Conservation (phyloP, 768 basidiomycete genomes). For the Obba rivulosa region DNA sequence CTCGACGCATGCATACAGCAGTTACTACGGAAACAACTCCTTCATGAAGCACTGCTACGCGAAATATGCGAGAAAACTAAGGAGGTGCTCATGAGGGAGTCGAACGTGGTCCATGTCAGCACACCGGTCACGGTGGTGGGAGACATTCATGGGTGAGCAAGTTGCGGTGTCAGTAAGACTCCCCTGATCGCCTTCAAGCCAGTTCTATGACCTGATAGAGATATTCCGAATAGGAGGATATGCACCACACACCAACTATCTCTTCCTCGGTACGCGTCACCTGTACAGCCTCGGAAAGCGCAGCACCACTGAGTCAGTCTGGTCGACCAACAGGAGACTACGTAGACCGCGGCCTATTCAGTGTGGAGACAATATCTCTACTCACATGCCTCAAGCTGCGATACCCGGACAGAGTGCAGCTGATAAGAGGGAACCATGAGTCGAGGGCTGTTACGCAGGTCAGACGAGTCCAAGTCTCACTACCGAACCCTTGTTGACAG, state of each 20-base stretch:
- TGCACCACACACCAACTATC: constrained; percentile 94
- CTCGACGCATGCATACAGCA: constrained; percentile 95
- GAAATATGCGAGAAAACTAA: constrained; percentile 99
- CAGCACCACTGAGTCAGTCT: not conserved
- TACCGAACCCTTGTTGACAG: constrained; percentile 22
- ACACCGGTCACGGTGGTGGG: constrained; percentile 98
- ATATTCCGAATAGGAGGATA: constrained; percentile 98
- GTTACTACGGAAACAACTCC: constrained; percentile 83
- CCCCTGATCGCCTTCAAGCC: constrained; percentile 55
- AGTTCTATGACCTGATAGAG: constrained; percentile 99
- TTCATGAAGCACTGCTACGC: constrained; percentile 89
- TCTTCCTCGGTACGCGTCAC: constrained; percentile 79
- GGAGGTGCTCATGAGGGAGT: constrained; percentile 98
- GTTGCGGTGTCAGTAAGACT: constrained; percentile 6
- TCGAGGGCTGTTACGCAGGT: constrained; percentile 97
- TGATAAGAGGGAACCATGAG: constrained; percentile 98
- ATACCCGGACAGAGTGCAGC: constrained; percentile 93
- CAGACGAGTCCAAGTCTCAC: constrained; percentile 25
- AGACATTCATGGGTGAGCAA: constrained; percentile 93
- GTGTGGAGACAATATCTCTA: constrained; percentile 97
- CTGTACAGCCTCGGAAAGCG: not conserved
- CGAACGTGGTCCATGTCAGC: constrained; percentile 95
- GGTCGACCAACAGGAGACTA: constrained; percentile 72
- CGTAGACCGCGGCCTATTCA: constrained; percentile 96
- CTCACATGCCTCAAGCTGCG: constrained; percentile 94